phyloP scores from a whole-genome alignment of 208 protist species.

The Zelonia costaricensis region DNA sequence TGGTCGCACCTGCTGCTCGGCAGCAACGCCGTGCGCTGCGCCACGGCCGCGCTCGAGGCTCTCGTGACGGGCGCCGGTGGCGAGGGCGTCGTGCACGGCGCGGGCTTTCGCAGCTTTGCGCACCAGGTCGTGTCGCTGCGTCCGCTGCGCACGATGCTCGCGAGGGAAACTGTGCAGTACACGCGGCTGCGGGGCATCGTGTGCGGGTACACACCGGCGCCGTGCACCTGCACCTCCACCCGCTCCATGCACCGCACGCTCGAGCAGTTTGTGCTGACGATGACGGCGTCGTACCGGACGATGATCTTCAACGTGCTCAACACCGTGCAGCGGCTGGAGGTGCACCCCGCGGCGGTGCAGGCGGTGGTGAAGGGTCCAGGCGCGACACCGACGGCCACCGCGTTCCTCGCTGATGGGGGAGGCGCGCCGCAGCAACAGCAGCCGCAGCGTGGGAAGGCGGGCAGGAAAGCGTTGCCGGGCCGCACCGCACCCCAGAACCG shows the following conservation, averaged over 20 bases:
- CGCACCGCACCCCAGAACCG: slow-evolving; percentile 37
- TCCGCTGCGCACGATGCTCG: slow-evolving; percentile 64
- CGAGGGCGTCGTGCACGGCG: slow-evolving; percentile 39
- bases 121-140: slow-evolving; percentile 58
- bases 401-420: no score
- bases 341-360: slow-evolving; percentile 23
- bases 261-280: slow-evolving; percentile 66
- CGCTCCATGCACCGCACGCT: slow-evolving; percentile 59
- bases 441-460: background rate
- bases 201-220: slow-evolving; percentile 51
- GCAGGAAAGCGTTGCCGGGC: slow-evolving; percentile 15
- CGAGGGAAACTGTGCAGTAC: slow-evolving; percentile 70
- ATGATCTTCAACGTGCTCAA: slow-evolving; percentile 87
- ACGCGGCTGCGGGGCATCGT: slow-evolving; percentile 47
- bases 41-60: slow-evolving; percentile 46
- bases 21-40: slow-evolving; percentile 57
- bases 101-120: slow-evolving; percentile 42
- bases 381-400: background rate
- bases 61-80: slow-evolving; percentile 54
- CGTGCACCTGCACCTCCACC: slow-evolving; percentile 44
- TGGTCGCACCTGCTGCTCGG: slow-evolving; percentile 59
- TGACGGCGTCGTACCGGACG: slow-evolving; percentile 51
- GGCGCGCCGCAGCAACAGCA: background rate
- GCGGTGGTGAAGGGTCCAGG: slow-evolving; percentile 11
- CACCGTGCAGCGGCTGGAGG: slow-evolving; percentile 52